Base-by-base conservation (phyloP, 768 basidiomycete genomes). In the Lactifluus echinatus region DNA sequence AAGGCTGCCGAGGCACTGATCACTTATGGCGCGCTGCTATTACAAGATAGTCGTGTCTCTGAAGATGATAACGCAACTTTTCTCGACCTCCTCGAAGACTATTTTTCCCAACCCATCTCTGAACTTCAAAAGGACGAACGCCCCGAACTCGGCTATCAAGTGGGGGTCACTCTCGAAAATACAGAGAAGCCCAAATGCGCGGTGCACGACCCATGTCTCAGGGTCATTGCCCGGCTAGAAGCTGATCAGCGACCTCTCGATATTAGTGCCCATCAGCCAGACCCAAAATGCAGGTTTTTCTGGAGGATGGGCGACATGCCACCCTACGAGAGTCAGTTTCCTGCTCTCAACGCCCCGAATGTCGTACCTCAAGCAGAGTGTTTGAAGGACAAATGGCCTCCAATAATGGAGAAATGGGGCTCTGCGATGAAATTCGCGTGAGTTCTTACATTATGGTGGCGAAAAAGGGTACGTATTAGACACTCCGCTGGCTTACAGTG, bases 271-370 rank as follows among this genome's bases (percentile, higher is more conserved):
- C 87, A 90, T 61, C 76, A 80, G 7, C 89, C 92, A 1, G 94
- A 98, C 69, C 94, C 94, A 0, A 98, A 98, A 70, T 95, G 91
- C 68, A 79, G 94, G 60, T 96, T 92, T 75, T 93, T 93, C 72
- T 92, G 87, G 84, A 87, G 78, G 66, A 90, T 92, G 89, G 76
- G 76, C 60, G 78, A 81, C 56, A 72, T 71, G 14, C 87, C 88
- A 1, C 88, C 89, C 4, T 91, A 92, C 62, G 73, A 84, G 64
- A 90, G 89, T 0, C 74, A 78, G 51, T 96, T 85, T 67, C 89
- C 91, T 0, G 77, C 73, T 0, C 70, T 92, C 54, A 89, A 90
- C 63, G 85, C 89, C 14, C 75, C 83, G 2, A 97, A 96, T 66
- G 85, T 97, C 21, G 75, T 89, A 1, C 94, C 94, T 0, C 72